phyloP scores from a whole-genome alignment of 371 early-diverging fungal species.

The Mortierella sp. region DNA sequence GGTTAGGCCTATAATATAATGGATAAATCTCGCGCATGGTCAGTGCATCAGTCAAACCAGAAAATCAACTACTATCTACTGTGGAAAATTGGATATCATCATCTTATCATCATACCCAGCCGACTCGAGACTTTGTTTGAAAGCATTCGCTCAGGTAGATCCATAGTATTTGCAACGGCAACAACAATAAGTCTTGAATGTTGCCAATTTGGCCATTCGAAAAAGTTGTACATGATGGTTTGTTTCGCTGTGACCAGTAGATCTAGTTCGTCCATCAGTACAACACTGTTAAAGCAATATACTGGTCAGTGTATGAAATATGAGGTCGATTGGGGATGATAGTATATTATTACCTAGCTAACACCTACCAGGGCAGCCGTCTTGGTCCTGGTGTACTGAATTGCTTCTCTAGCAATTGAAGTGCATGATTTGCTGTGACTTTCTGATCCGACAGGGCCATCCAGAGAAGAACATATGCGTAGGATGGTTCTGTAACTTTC shows the following conservation, averaged over 20 bases:
- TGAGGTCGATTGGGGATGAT: not conserved
- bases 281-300: slow-evolving; percentile 67
- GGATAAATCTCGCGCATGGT: too few relatives aligned
- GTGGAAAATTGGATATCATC: not conserved
- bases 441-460: slow-evolving; percentile 72
- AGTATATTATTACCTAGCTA: not conserved
- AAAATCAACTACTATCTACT: not conserved
- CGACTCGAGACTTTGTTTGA: slow-evolving; percentile 95
- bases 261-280: slow-evolving; percentile 99
- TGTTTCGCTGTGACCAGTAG: slow-evolving; percentile 94
- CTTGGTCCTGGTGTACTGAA: slow-evolving; percentile 71
- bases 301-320: not conserved
- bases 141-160: slow-evolving; percentile 95
- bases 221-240: slow-evolving; percentile 97
- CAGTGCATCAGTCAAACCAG: not conserved
- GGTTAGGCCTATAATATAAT: slow-evolving; percentile 69
- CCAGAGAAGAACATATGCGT: slow-evolving; percentile 90
- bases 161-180: slow-evolving; percentile 99
- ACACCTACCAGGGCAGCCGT: slow-evolving; percentile 43
- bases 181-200: slow-evolving; percentile 90
- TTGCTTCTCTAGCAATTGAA: slow-evolving; percentile 75
- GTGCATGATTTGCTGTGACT: slow-evolving; percentile 84
- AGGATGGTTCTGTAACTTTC: slow-evolving; percentile 93
- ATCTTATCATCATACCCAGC: slow-evolving; percentile 69
- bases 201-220: slow-evolving; percentile 95